phyloP scores from a whole-genome alignment of 352 stramenopile genomes.

The Globisporangium viniferum region DNA sequence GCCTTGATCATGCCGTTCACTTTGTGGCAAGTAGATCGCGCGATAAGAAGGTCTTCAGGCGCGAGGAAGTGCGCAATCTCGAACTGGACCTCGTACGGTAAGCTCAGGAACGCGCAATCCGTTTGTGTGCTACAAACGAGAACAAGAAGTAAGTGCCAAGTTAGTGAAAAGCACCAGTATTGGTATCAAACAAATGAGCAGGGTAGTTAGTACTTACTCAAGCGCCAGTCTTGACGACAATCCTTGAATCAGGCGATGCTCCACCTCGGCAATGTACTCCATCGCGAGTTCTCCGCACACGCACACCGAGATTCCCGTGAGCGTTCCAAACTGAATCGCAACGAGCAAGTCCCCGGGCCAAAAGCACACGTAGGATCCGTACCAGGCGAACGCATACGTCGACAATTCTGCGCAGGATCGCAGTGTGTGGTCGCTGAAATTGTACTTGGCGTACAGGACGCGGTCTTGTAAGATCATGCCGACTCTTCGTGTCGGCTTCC shows the following conservation, averaged over 20 bases:
- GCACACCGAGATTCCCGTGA: slow-evolving; percentile 61
- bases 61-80: slow-evolving; percentile 71
- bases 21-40: slow-evolving; percentile 70
- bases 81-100: slow-evolving; percentile 84
- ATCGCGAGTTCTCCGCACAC: slow-evolving; percentile 69
- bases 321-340: slow-evolving; percentile 73
- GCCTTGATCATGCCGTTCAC: slow-evolving; percentile 82
- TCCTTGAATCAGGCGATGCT: slow-evolving; percentile 58
- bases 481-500: slow-evolving; percentile 73
- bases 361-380: slow-evolving; percentile 62
- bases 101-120: slow-evolving; percentile 54
- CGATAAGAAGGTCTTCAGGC: slow-evolving; percentile 74
- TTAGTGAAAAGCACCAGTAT: background rate
- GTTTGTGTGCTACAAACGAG: slow-evolving; percentile 47
- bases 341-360: slow-evolving; percentile 70
- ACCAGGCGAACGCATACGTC: slow-evolving; percentile 55
- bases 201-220: slow-evolving; percentile 29
- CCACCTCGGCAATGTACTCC: slow-evolving; percentile 57
- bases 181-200: background rate
- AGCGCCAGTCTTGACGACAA: slow-evolving; percentile 38
- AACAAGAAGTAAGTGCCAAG: slow-evolving; percentile 1
- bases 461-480: slow-evolving; percentile 79
- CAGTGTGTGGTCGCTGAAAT: slow-evolving; percentile 52
- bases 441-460: slow-evolving; percentile 57
- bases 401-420: slow-evolving; percentile 58